A percentile compares a stretch with the other conserved stretches of the same genome.
phyloP scores from a whole-genome alignment of 805 yeast species.

The Pichia cabralensis region DNA sequence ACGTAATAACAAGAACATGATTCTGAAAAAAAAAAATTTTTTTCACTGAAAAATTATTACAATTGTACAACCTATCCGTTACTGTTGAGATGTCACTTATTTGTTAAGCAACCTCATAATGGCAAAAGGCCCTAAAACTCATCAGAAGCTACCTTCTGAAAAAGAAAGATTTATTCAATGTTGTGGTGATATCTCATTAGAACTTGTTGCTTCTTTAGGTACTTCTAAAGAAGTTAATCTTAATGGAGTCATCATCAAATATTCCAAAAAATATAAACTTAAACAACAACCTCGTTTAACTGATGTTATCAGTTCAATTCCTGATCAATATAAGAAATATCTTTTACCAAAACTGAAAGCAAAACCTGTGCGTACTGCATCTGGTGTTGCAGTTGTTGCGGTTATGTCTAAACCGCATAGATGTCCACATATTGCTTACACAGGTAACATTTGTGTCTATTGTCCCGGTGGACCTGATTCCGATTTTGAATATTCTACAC shows the following conservation, averaged over 20 bases:
- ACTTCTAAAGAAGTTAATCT: conserved; percentile 72
- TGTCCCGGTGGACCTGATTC: conserved; percentile 99
- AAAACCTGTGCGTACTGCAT: conserved; percentile 97
- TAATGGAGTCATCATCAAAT: conserved; percentile 78
- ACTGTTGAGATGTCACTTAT: too few relatives aligned
- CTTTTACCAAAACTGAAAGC: conserved; percentile 90
- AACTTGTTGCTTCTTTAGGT: conserved; percentile 61
- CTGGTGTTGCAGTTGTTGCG: conserved; percentile 98
- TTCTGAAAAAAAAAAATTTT: too few relatives aligned
- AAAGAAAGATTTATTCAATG: conserved; percentile 88
- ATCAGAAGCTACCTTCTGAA: conserved; percentile 74
- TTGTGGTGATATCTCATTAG: conserved; percentile 85
- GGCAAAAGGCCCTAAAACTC: conserved; percentile 28
- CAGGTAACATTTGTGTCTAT: conserved; percentile 96
- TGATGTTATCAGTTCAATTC: conserved; percentile 89
- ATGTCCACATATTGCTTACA: conserved; percentile 98
- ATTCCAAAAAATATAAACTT: conserved; percentile 83
- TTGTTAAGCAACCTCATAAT: too few relatives aligned
- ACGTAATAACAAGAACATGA: too few relatives aligned
- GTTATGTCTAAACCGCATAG: conserved; percentile 99
- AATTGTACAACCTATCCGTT: too few relatives aligned
- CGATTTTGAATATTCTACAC: conserved; percentile 96
- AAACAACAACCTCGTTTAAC: conserved; percentile 90
- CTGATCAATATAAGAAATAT: conserved; percentile 90
- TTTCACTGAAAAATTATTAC: too few relatives aligned